Evolutionary conservation across 2,329 filamentous ascomycete genomes (phyloP).

Genomic region (Scytalidium lignicola): DNA sequence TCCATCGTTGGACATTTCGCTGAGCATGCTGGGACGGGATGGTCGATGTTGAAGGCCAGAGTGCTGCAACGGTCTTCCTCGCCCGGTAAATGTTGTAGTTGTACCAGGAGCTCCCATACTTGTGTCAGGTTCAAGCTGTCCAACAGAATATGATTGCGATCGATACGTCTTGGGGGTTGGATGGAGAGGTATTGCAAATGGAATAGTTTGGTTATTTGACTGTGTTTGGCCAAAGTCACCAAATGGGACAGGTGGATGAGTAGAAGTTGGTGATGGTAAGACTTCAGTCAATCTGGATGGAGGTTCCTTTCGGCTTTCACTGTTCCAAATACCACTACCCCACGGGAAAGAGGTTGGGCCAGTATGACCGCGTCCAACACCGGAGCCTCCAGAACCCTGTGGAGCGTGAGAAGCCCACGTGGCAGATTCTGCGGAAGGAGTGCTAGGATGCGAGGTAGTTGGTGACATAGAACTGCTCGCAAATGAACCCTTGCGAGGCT

Average conservation of each 20-base stretch:
- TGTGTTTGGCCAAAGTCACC: slow-evolving; percentile 43
- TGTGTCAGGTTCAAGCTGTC: slow-evolving; percentile 72
- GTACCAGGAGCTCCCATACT: slow-evolving; percentile 17
- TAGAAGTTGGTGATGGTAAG: slow-evolving; percentile 67
- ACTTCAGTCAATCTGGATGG: slow-evolving; percentile 71
- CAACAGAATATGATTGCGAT: slow-evolving; percentile 95
- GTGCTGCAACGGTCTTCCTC: slow-evolving; percentile 43
- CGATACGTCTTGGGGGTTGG: slow-evolving; percentile 90
- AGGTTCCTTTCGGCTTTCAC: slow-evolving; percentile 67
- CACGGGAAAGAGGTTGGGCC: slow-evolving; percentile 54
- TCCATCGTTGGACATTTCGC: slow-evolving; percentile 63
- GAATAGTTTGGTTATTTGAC: slow-evolving; percentile 61
- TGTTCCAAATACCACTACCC: slow-evolving; percentile 81
- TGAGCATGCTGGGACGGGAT: slow-evolving; percentile 72
- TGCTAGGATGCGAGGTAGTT: slow-evolving; percentile 74
- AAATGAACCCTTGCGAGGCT: slow-evolving; percentile 72
- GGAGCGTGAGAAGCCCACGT: slow-evolving; percentile 51
- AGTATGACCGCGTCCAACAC: slow-evolving; percentile 41
- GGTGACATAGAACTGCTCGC: slow-evolving; percentile 72
- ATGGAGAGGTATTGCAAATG: slow-evolving; percentile 82
- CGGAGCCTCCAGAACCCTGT: slow-evolving; percentile 31
- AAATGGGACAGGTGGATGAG: slow-evolving; percentile 44
- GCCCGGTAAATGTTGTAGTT: slow-evolving; percentile 17
- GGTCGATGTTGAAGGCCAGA: slow-evolving; percentile 74
- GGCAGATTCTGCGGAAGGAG: slow-evolving; percentile 63